Evolutionary conservation across 495 filamentous ascomycete genomes (phyloP).

Genomic region (Aspergillus nanangensis): DNA sequence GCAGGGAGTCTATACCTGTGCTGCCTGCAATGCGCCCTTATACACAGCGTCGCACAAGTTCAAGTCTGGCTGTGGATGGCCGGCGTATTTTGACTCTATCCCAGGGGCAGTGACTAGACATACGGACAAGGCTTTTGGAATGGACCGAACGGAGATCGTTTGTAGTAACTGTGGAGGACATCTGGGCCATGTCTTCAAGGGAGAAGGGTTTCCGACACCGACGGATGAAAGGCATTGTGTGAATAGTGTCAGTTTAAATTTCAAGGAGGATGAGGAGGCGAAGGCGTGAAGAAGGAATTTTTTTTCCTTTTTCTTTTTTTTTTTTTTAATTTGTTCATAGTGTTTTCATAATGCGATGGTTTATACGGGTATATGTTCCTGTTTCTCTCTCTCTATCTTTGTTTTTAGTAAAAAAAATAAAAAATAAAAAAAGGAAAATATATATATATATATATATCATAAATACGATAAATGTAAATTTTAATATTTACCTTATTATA

Average conservation of each 20-base stretch:
- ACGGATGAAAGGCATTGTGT: constrained; percentile 98
- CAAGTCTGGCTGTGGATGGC: constrained; percentile 95
- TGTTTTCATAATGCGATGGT: too few species aligned
- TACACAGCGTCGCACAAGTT: constrained; percentile 93
- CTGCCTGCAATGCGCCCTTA: constrained; percentile 78
- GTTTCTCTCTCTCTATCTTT: too few species aligned
- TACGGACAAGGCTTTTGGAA: constrained; percentile 71
- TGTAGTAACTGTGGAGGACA: constrained; percentile 94
- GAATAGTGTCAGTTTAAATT: constrained; percentile 88
- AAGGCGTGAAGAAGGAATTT: constrained; percentile 22
- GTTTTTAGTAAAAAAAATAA: too few species aligned
- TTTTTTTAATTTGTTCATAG: too few species aligned
- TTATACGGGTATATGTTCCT: too few species aligned
- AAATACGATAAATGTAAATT: too few species aligned
- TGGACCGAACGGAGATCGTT: constrained; percentile 87
- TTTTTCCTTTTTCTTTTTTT: background rate
- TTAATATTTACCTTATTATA: too few species aligned
- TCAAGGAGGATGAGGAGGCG: constrained; percentile 55
- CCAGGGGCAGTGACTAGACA: constrained; percentile 83
- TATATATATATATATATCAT: too few species aligned
- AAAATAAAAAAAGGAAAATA: too few species aligned
- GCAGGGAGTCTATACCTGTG: constrained; percentile 76
- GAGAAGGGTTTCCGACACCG: constrained; percentile 83
- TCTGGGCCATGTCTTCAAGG: constrained; percentile 96
- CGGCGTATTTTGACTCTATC: constrained; percentile 91